These are phyloP conservation scores for Leccinum aurantiacum DNA, from an alignment of 768 basidiomycete species.

Conservation along the genomic window DNA sequence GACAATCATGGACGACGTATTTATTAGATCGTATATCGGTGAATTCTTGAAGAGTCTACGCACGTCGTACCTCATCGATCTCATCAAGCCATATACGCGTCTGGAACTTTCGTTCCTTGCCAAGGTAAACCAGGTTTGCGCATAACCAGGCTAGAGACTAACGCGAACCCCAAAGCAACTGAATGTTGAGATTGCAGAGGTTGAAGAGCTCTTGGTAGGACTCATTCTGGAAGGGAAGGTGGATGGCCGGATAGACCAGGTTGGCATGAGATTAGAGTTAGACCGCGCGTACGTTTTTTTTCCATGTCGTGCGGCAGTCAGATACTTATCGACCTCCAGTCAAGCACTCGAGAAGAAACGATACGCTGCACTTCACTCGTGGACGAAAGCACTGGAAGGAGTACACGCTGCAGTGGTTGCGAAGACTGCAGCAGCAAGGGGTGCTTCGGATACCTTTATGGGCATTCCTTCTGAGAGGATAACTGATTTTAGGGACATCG, in stretches of 20 bases:
- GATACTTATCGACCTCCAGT: conserved; percentile 40
- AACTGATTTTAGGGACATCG: conserved; percentile 30
- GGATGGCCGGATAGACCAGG: conserved; percentile 95
- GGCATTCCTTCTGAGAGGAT: conserved; percentile 33
- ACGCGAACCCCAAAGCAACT: conserved; percentile 66
- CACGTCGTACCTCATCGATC: conserved; percentile 95
- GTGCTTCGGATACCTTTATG: conserved; percentile 35
- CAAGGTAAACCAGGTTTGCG: conserved; percentile 52
- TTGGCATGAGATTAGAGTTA: conserved; percentile 87
- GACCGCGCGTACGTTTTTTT: conserved; percentile 65
- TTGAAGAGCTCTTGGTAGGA: conserved; percentile 90
- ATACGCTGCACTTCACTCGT: conserved; percentile 75
- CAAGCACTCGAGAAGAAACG: conserved; percentile 87
- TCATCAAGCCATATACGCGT: conserved; percentile 96
- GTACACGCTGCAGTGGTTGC: conserved; percentile 75
- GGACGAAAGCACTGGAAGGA: conserved; percentile 77
- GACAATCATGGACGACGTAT: conserved; percentile 95
- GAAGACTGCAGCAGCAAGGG: conserved; percentile 54
- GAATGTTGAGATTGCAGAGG: conserved; percentile 88
- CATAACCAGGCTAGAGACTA: not conserved
- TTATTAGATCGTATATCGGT: conserved; percentile 95
- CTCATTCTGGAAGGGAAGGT: conserved; percentile 97
- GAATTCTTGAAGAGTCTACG: conserved; percentile 92
- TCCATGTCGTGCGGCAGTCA: not conserved
- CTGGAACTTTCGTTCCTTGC: conserved; percentile 92